Evolutionary conservation across 192 early-diverging fungal genomes (phyloP).

Genomic region (Funneliformis geosporum): DNA sequence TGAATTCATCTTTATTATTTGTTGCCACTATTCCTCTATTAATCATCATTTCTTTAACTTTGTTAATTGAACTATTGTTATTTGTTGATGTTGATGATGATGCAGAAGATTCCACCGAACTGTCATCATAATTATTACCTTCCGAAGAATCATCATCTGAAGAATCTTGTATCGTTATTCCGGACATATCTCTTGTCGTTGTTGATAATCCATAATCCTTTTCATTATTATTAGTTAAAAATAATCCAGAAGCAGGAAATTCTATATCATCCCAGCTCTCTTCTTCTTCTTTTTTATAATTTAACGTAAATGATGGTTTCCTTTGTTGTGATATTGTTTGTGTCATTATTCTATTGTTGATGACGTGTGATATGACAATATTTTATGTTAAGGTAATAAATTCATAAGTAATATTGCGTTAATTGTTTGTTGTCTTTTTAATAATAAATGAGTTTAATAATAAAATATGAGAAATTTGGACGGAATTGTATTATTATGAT

Average conservation of each 20-base stretch:
- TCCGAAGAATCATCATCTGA: not conserved
- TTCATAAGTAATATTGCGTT: not conserved
- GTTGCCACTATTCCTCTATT: not conserved
- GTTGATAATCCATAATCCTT: not conserved
- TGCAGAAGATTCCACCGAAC: too few relatives aligned
- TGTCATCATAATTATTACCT: not conserved
- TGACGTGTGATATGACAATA: not conserved
- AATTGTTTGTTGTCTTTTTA: not conserved
- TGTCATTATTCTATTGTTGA: not conserved
- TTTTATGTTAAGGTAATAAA: not conserved
- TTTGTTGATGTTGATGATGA: not conserved
- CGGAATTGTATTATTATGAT: not conserved
- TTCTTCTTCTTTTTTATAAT: not conserved
- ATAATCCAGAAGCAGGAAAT: conserved; percentile 7
- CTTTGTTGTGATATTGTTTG: too few relatives aligned
- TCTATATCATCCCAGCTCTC: conserved; percentile 26
- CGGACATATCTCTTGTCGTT: not conserved
- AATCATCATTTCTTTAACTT: not conserved
- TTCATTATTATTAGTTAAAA: not conserved
- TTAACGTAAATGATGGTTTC: not conserved
- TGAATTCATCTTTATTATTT: not conserved
- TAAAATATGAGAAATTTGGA: not conserved
- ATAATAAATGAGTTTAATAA: not conserved
- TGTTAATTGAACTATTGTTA: not conserved
- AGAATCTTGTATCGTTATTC: conserved; percentile 1